These are phyloP conservation scores for Periconia sp. DNA, from an alignment of 2,329 filamentous ascomycete genomes.

Conservation along the genomic window DNA sequence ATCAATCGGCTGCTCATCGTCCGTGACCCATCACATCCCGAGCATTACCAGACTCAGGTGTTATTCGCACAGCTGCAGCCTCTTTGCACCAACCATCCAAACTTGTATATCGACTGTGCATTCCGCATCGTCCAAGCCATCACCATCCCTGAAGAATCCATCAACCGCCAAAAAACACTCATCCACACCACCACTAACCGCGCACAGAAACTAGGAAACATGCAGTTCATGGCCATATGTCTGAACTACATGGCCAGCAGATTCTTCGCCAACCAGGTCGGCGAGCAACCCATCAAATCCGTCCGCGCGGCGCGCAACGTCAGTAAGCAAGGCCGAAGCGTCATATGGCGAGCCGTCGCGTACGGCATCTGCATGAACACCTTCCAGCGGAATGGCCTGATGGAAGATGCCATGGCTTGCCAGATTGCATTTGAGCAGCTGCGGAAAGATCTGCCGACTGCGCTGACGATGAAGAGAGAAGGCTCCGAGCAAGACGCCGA, in stretches of 20 bases:
- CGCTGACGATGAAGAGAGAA: conserved; percentile 17
- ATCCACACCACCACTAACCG: conserved; percentile 58
- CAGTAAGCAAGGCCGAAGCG: conserved; percentile 21
- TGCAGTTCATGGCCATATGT: conserved; percentile 78
- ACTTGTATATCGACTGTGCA: conserved; percentile 74
- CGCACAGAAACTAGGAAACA: conserved; percentile 72
- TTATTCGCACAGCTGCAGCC: conserved; percentile 68
- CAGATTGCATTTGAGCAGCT: conserved; percentile 23
- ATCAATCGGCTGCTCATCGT: conserved; percentile 54
- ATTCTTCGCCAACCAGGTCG: conserved; percentile 80
- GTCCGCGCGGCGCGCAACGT: conserved; percentile 32
- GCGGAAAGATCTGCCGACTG: conserved; percentile 22
- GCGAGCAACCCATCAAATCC: conserved; percentile 58
- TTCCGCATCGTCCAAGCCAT: conserved; percentile 73
- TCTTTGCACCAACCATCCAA: conserved; percentile 69
- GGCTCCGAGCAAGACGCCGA: conserved; percentile 25
- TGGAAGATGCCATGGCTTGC: conserved; percentile 27
- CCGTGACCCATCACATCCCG: conserved; percentile 41
- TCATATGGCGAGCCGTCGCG: conserved; percentile 35
- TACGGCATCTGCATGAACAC: conserved; percentile 33
- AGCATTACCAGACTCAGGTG: conserved; percentile 56
- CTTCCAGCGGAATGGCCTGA: conserved; percentile 27
- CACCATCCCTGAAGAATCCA: conserved; percentile 60
- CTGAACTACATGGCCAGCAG: conserved; percentile 82
- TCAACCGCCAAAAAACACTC: conserved; percentile 76